Evolutionary conservation across 2,329 filamentous ascomycete genomes (phyloP), one percentile per base, ranked within the genome.

Genomic region (Rhynchosporium secalis): DNA sequence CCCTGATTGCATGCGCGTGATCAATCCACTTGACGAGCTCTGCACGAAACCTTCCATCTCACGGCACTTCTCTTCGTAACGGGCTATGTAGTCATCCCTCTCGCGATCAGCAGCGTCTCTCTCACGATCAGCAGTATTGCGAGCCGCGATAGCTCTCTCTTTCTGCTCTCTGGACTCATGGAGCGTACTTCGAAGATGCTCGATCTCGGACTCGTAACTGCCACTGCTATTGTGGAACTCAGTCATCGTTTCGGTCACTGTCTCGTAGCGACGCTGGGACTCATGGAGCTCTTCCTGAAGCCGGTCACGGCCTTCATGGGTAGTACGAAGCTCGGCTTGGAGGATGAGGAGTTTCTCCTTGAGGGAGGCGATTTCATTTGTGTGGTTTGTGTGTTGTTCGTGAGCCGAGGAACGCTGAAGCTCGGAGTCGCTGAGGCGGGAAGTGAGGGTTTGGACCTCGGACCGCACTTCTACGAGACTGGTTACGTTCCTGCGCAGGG

Each of bases 331-430:
- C 49, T 54, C 26, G 10, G 49, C 49, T 54, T 54, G 26, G 29
- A 54, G 33, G 49, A 54, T 54, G 49, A 54, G 8, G 15, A 54
- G 29, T 36, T 54, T 54, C n/a, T 54, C 28, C 31, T 54, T 54
- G 4, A 54, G 49, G 12, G 29, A 31, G 7, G 4, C 8, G 20
- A 54, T 54, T 36, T 54, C 49, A 20, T 7, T 54, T 5, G 12
- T 31, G 8, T 33, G 28, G 9, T 36, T 13, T 20, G 13, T 36
- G 29, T 54, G 49, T 4, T 54, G 26, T 31, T 54, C 28, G 29
- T 36, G 49, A 36, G 49, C 29, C 33, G 29, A 9, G 2, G 29
- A 31, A 2, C 49, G 20, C 31, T 54, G 28, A 36, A 9, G 29
- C 6, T 33, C 31, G 29, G 33, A 20, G 49, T 31, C 29, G 28